phyloP scores from a whole-genome alignment of 148 eudicot genomes.

The Hydrangea macrophylla region DNA sequence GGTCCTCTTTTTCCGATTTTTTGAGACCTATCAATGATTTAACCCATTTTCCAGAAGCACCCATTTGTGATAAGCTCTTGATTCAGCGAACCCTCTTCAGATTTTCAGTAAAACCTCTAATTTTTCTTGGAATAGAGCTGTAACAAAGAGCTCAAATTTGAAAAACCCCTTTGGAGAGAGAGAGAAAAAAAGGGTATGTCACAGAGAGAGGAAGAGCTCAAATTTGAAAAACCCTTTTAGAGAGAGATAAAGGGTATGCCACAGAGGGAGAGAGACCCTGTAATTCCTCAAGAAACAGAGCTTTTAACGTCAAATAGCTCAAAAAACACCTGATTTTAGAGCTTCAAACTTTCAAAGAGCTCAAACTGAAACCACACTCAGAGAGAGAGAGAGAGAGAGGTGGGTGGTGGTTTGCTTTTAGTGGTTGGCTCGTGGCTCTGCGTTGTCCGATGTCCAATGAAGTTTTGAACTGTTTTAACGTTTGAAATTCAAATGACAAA shows the following conservation, averaged over 20 bases:
- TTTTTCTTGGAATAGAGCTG: not conserved
- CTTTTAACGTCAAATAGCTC: too few species aligned
- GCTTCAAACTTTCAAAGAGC: too few species aligned
- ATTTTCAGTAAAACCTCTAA: not conserved
- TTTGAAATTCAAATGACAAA: conserved; percentile 19
- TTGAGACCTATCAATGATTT: conserved; percentile 35
- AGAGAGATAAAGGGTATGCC: not conserved
- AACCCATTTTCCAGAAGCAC: conserved; percentile 41
- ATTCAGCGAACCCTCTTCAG: not conserved
- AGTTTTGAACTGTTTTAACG: not conserved
- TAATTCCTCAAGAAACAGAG: not conserved
- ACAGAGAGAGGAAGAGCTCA: not conserved
- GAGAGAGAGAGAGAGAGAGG: conserved; percentile 9
- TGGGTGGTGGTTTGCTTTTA: conserved; percentile 4
- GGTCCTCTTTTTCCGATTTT: conserved; percentile 29
- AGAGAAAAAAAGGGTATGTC: not conserved
- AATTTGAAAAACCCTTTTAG: too few species aligned
- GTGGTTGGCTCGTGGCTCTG: not conserved
- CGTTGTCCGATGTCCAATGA: not conserved
- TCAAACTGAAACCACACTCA: too few species aligned
- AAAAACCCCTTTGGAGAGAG: too few species aligned
- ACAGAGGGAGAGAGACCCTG: not conserved
- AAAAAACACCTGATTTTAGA: not conserved
- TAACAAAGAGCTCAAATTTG: not conserved
- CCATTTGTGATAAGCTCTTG: conserved; percentile 22